A percentile compares a stretch with the other conserved stretches of the same genome.
phyloP scores from a whole-genome alignment of 2,329 filamentous ascomycete genomes.

The Zymoseptoria tritici region DNA sequence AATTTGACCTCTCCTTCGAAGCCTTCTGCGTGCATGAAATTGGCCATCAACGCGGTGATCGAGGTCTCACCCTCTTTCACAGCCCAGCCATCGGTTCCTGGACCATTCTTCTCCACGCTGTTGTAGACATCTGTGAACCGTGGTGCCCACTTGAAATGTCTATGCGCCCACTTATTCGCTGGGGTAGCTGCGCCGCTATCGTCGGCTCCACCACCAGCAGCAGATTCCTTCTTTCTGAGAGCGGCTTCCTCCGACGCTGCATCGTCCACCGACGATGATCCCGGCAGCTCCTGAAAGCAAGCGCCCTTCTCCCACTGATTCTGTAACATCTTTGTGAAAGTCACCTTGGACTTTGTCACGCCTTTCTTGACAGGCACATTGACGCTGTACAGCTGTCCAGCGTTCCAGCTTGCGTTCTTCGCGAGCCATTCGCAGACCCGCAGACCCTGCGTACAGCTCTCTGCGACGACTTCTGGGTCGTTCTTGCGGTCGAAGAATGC shows the following conservation, averaged over 20 bases:
- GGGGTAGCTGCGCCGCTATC: slow-evolving; percentile 27
- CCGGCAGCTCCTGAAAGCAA: slow-evolving; percentile 76
- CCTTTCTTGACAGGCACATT: slow-evolving; percentile 81
- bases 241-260: slow-evolving; percentile 59
- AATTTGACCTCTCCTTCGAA: slow-evolving; percentile 68
- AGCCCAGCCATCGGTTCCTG: slow-evolving; percentile 88
- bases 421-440: slow-evolving; percentile 72
- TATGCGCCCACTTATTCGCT: slow-evolving; percentile 56
- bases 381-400: slow-evolving; percentile 66
- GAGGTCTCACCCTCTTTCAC: slow-evolving; percentile 83
- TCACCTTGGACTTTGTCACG: slow-evolving; percentile 59
- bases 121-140: slow-evolving; percentile 79
- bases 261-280: slow-evolving; percentile 50
- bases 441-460: slow-evolving; percentile 66
- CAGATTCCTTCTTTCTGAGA: slow-evolving; percentile 58
- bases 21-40: slow-evolving; percentile 73
- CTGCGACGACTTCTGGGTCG: slow-evolving; percentile 71
- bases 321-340: slow-evolving; percentile 83
- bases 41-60: slow-evolving; percentile 83
- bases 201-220: slow-evolving; percentile 32
- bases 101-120: slow-evolving; percentile 69
- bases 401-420: slow-evolving; percentile 61
- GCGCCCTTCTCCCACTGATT: slow-evolving; percentile 82
- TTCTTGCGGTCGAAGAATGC: slow-evolving; percentile 85
- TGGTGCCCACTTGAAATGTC: slow-evolving; percentile 92